phyloP scores from a whole-genome alignment of 164 flowering plant genomes.

The Vitis vinifera region DNA sequence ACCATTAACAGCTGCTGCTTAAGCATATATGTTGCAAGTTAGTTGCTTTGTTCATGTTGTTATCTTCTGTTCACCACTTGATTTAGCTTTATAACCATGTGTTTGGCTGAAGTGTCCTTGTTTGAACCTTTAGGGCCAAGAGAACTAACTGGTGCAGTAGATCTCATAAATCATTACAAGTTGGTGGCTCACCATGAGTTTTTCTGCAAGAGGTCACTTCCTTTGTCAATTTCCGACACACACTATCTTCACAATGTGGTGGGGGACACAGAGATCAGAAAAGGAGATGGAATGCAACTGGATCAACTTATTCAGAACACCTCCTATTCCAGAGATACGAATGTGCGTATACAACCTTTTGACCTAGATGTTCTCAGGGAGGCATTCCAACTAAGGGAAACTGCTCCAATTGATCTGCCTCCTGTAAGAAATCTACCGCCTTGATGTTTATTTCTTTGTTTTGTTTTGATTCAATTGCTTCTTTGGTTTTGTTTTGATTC shows the following conservation, averaged over 20 bases:
- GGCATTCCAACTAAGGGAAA: constrained; percentile 75
- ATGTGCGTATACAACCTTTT: constrained; percentile 68
- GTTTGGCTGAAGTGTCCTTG: not conserved
- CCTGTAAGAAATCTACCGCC: constrained; percentile 42
- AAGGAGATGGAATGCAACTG: constrained; percentile 92
- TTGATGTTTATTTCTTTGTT: not conserved
- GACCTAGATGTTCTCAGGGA: constrained; percentile 64
- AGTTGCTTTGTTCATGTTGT: too few relatives aligned
- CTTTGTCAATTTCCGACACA: constrained; percentile 73
- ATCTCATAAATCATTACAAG: constrained; percentile 78
- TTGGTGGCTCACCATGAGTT: constrained; percentile 71
- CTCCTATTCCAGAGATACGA: constrained; percentile 42
- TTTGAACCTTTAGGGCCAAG: constrained; percentile 53
- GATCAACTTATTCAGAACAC: constrained; percentile 68
- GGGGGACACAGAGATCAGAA: constrained; percentile 85
- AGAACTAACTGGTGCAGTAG: constrained; percentile 85
- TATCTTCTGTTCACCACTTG: too few relatives aligned
- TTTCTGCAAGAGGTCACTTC: constrained; percentile 83
- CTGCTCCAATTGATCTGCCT: constrained; percentile 60
- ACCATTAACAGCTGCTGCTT: too few relatives aligned
- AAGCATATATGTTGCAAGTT: too few relatives aligned
- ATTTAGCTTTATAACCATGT: too few relatives aligned
- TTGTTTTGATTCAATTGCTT: not conserved
- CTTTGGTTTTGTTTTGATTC: not conserved
- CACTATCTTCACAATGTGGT: constrained; percentile 86